Percentiles rank a stretch among this genome's conserved stretches.
Evolutionary conservation across 179 eudicot genomes (phyloP).

Genomic region (Dionaea muscipula): DNA sequence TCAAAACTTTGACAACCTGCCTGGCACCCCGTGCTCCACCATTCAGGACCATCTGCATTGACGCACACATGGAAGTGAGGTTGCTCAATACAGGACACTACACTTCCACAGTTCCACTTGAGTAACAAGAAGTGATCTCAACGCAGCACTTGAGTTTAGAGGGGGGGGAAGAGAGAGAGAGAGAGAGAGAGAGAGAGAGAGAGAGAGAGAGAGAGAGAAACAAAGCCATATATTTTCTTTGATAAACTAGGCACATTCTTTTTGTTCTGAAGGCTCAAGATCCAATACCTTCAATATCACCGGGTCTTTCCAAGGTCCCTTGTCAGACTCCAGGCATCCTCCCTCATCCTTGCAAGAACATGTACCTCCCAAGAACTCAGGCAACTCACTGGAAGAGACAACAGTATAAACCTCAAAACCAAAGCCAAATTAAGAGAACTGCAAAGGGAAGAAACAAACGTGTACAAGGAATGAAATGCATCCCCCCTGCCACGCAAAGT

Average conservation of each 20-base stretch:
- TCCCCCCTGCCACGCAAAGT: constrained; percentile 5
- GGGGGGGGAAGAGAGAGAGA: too few species aligned
- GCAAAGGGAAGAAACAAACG: neutral
- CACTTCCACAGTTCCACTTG: too few species aligned
- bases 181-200: too few species aligned
- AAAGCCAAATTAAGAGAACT: neutral
- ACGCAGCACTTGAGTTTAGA: too few species aligned
- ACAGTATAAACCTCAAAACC: neutral
- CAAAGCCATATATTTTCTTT: neutral
- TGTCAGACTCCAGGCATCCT: constrained; percentile 79
- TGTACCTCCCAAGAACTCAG: constrained; percentile 84
- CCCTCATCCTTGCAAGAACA: constrained; percentile 75
- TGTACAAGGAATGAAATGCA: neutral
- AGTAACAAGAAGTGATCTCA: too few species aligned
- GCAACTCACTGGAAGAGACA: constrained; percentile 59
- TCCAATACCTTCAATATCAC: constrained; percentile 59
- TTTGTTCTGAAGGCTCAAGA: neutral
- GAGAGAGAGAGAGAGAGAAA: too few species aligned
- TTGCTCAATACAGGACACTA: too few species aligned
- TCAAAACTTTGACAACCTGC: constrained; percentile 80
- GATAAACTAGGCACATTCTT: neutral
- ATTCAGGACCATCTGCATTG: constrained; percentile 64
- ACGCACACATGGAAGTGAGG: constrained; percentile 2
- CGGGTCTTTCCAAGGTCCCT: constrained; percentile 92
- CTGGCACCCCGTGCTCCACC: constrained; percentile 70